Evolutionary conservation across 1,139 yeast species (phyloP).

Genomic region (Lizanozyma gosingica): DNA sequence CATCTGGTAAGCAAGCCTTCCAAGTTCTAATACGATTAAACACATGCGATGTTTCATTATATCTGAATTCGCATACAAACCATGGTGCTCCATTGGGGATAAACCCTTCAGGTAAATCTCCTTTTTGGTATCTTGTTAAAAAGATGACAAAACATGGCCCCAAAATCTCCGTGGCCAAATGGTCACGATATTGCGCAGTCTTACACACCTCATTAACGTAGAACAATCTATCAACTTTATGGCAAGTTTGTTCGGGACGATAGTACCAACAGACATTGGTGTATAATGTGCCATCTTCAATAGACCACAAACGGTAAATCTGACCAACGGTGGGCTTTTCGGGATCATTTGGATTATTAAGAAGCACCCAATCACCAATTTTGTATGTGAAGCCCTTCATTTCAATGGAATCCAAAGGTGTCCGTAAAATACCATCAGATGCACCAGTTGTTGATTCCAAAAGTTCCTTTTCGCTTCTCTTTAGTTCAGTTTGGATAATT

Average conservation of each 20-base stretch:
- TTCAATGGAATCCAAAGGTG: constrained; percentile 70
- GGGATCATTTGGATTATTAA: constrained; percentile 79
- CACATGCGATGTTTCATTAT: constrained; percentile 81
- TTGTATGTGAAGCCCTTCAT: constrained; percentile 64
- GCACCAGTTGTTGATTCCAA: constrained; percentile 59
- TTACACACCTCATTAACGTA: constrained; percentile 92
- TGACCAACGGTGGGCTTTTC: constrained; percentile 90
- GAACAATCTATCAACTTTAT: constrained; percentile 79
- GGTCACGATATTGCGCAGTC: constrained; percentile 95
- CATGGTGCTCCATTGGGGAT: constrained; percentile 71
- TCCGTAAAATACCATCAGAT: constrained; percentile 47
- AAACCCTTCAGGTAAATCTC: constrained; percentile 68
- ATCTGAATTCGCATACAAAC: constrained; percentile 91
- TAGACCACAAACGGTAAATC: constrained; percentile 83
- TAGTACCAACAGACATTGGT: constrained; percentile 97
- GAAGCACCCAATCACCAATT: constrained; percentile 93
- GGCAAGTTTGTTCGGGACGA: constrained; percentile 96
- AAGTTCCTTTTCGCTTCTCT: constrained; percentile 74
- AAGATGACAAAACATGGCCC: constrained; percentile 95
- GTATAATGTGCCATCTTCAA: constrained; percentile 74
- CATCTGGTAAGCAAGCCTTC: constrained; percentile 98
- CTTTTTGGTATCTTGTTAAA: constrained; percentile 89
- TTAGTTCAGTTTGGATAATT: constrained; percentile 61
- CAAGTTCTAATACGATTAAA: constrained; percentile 95
- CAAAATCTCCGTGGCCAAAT: constrained; percentile 74